Evolutionary conservation across 2,329 filamentous ascomycete genomes (phyloP), one percentile per base, ranked within the genome.

Genomic region (Pseudogymnoascus destructans): DNA sequence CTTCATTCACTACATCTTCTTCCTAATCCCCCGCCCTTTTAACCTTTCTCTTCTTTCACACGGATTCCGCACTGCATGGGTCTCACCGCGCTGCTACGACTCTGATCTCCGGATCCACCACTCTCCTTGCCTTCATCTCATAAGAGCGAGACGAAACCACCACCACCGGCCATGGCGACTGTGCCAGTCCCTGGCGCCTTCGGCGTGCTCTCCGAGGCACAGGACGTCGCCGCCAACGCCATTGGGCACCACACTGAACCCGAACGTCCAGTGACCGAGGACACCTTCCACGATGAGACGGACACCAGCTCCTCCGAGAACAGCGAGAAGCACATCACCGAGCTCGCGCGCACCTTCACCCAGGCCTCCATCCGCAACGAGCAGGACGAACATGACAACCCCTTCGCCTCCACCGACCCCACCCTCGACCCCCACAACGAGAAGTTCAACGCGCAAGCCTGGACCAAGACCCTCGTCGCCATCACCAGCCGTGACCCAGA

Each of bases 401-500:
- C 79, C 10, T 84, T 82, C 65, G 62, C 59, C 49, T 72, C 72
- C 33, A 72, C 66, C 9, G 71, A 79, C 61, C 80, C 78, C n/a
- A 71, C 74, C 0, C 67, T 81, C 27, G 79, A 82, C 66, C 79
- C 79, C 3, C 68, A 67, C 57, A 80, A 77, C 3, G 68, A 71
- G 21, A 75, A 78, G 59, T 84, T 84, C 68, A 77, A 73, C 59
- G 74, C 72, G 27, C 75, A 75, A 54, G 73, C 75, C 42, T 86
- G 84, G 84, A 79, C 79, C 60, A 82, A 79, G 71, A 73, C 79
- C 32, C 68, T 85, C 8, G 77, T 82, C 30, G 74, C 60, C 5
- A 63, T 67, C 21, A 63, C 69, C 75, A 61, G 70, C 80, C 61
- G 73, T 75, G 49, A 73, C 74, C 30, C 74, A 71, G 61, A 76